Percentiles rank a stretch among this genome's conserved stretches.
These are phyloP conservation scores for Dryas drummondii DNA, from an alignment of 306 rosid species.

Conservation along the genomic window DNA sequence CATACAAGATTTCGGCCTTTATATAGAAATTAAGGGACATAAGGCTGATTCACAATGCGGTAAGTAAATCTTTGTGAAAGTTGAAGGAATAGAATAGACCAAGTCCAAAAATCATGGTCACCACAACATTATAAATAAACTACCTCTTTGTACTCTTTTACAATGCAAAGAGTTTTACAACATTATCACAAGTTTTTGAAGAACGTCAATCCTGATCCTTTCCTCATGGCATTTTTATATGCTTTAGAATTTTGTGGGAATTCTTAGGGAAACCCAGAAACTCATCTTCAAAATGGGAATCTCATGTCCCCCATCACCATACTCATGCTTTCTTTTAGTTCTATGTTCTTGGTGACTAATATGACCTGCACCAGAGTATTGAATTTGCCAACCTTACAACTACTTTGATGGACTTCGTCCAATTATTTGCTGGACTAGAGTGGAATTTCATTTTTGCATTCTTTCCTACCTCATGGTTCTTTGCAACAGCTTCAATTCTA, in stretches of 20 bases:
- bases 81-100: no score
- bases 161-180: no score
- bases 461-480: constrained; percentile 3
- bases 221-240: no score
- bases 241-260: background rate
- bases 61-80: no score
- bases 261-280: background rate
- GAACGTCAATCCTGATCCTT: no score
- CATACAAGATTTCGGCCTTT: no score
- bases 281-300: constrained; percentile 4
- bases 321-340: background rate
- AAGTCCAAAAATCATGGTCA: no score
- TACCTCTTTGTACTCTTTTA: no score
- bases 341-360: background rate
- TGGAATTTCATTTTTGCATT: background rate
- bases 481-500: background rate
- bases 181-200: no score
- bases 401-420: background rate
- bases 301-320: background rate
- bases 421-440: background rate
- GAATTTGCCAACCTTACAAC: background rate
- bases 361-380: background rate
- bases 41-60: no score
- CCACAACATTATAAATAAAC: no score
- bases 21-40: no score